Evolutionary conservation across 768 basidiomycete species (phyloP).

Genomic region (Phanerodontia chrysosporium): DNA sequence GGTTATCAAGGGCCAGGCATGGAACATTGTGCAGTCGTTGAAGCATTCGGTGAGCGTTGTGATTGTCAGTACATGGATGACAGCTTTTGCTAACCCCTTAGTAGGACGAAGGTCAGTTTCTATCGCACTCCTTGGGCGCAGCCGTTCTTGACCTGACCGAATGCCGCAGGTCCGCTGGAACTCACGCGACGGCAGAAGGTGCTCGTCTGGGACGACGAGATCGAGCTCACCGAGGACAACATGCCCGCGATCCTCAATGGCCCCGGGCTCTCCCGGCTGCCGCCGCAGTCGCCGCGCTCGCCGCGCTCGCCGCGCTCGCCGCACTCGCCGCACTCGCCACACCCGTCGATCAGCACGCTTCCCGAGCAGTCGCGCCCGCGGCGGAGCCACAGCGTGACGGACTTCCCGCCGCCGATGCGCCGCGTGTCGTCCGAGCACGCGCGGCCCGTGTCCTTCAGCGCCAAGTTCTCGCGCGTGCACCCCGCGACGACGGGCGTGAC

Average conservation of each 20-base stretch:
- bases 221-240: slow-evolving; percentile 64
- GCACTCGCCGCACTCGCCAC: slow-evolving; percentile 52
- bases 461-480: slow-evolving; percentile 80
- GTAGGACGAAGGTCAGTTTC: slow-evolving; percentile 67
- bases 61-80: no score
- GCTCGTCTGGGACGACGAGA: slow-evolving; percentile 82
- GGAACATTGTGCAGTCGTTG: slow-evolving; percentile 84
- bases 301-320: slow-evolving; percentile 51
- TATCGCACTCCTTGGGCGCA: not conserved
- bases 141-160: not conserved
- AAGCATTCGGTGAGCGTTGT: slow-evolving; percentile 51
- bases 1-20: slow-evolving; percentile 92
- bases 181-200: slow-evolving; percentile 79
- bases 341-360: slow-evolving; percentile 35
- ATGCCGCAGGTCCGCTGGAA: slow-evolving; percentile 74
- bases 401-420: slow-evolving; percentile 72
- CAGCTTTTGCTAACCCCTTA: not conserved
- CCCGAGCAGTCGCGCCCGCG: slow-evolving; percentile 53
- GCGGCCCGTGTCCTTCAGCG: slow-evolving; percentile 77
- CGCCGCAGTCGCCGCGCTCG: slow-evolving; percentile 46
- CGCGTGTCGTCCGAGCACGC: slow-evolving; percentile 59
- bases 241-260: slow-evolving; percentile 29
- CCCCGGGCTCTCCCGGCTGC: slow-evolving; percentile 26
- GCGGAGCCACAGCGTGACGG: slow-evolving; percentile 59
- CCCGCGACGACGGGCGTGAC: slow-evolving; percentile 85